phyloP scores from a whole-genome alignment of 2,329 filamentous ascomycete species.

The Xylariomycetidae sp. region DNA sequence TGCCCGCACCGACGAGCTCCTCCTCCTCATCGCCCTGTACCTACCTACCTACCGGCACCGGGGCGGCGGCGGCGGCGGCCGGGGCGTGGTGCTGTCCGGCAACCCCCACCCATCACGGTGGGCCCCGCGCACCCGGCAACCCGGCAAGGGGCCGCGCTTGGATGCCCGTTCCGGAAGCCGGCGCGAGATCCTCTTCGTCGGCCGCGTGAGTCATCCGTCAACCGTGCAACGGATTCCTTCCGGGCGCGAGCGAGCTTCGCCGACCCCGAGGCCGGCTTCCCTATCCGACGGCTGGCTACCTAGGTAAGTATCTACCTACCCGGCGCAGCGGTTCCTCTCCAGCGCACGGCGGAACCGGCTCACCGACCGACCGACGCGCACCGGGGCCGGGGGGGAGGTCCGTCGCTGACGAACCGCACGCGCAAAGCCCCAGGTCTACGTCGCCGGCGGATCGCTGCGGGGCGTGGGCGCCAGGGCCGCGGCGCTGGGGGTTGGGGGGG shows the following conservation, averaged over 20 bases:
- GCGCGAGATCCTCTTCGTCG: too few species aligned
- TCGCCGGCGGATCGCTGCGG: neutral
- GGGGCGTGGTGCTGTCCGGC: slow-evolving; percentile 52
- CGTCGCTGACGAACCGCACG: neutral
- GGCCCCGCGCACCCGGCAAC: slow-evolving; percentile 53
- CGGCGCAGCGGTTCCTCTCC: too few species aligned
- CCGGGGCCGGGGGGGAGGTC: neutral
- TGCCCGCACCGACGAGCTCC: slow-evolving; percentile 1
- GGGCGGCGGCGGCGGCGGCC: slow-evolving; percentile 44
- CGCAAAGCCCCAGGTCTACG: neutral
- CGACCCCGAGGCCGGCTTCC: neutral
- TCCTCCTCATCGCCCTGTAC: too few species aligned
- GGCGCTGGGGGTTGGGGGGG: neutral
- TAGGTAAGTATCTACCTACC: too few species aligned
- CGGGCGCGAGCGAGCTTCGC: too few species aligned
- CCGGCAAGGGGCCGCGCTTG: slow-evolving; percentile 44
- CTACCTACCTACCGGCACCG: slow-evolving; percentile 40
- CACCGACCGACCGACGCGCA: neutral
- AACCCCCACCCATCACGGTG: slow-evolving; percentile 61
- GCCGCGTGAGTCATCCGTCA: too few species aligned
- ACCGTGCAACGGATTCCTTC: too few species aligned
- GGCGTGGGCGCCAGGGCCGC: neutral
- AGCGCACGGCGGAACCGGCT: neutral
- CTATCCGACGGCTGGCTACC: neutral
- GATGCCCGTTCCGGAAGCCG: slow-evolving; percentile 57